Conservation (phyloP, 1,284 basidiomycete species). For the Pseudozyma sp. region DNA sequence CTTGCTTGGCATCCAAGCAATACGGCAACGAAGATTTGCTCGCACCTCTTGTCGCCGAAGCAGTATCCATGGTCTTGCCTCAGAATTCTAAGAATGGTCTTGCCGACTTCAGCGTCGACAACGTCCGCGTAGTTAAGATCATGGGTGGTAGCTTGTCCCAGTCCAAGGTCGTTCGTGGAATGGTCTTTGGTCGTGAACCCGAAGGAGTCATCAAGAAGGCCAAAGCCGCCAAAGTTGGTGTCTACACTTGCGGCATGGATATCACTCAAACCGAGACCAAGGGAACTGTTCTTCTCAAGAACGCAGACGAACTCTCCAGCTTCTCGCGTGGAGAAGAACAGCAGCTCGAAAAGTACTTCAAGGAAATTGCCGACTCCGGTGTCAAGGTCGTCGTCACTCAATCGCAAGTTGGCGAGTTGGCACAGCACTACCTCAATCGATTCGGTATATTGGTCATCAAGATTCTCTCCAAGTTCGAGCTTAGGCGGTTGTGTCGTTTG, state of each 20-base stretch:
- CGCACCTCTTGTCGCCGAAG: constrained; percentile 88
- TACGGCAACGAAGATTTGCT: constrained; percentile 91
- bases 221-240: constrained; percentile 73
- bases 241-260: constrained; percentile 92
- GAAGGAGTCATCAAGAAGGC: constrained; percentile 86
- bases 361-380: constrained; percentile 95
- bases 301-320: constrained; percentile 89
- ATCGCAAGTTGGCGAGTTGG: constrained; percentile 91
- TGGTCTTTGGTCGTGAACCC: constrained; percentile 97
- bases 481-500: constrained; percentile 91
- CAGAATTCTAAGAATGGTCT: constrained; percentile 70
- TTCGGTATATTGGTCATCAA: constrained; percentile 94
- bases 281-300: constrained; percentile 96
- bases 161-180: constrained; percentile 92
- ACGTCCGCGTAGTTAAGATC: constrained; percentile 97
- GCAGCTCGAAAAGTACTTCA: constrained; percentile 72
- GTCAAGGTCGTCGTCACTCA: constrained; percentile 94
- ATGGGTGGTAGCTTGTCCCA: constrained; percentile 88
- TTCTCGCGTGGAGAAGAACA: constrained; percentile 95
- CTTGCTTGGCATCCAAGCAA: constrained; percentile 95
- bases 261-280: constrained; percentile 98
- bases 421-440: constrained; percentile 95
- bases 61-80: constrained; percentile 73
- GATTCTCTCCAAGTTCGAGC: constrained; percentile 97
- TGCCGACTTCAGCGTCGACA: constrained; percentile 78